Evolutionary conservation across 1,284 basidiomycete genomes (phyloP), one percentile per base, ranked within the genome.

Genomic region (Rugosomyces carneus): DNA sequence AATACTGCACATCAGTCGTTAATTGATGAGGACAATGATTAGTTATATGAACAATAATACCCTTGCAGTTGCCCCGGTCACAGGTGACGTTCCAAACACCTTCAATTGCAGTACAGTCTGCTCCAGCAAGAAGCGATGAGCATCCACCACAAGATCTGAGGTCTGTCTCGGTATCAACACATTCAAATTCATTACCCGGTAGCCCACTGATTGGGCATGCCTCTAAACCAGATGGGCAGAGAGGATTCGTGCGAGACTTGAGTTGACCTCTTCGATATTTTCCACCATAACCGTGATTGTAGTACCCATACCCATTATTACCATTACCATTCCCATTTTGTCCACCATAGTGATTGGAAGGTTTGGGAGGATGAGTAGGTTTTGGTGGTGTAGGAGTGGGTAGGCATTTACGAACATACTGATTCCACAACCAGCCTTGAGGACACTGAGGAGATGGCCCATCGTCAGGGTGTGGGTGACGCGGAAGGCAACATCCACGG

Each of bases 141-240:
- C 87, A 91, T 35, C 89, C 89, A 57, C 87, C 87, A 62, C 88
- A 91, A 40, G 78, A 76, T 50, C 72, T 67, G 34, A 84, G 69
- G 51, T 84, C 81, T 24, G 64, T 64, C 10, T 59, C 53, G 42
- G 70, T 72, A 60, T 84, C 78, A 37, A 83, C 52, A 52, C 84
- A 88, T 60, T 87, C 84, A 55, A 75, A 83, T 45, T 79, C 75
- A 32, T 67, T 68, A 19, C 44, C 61, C 8, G 53, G 21, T 16
- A 67, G 49, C 23, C 69, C 72, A 11, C 62, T 45, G 52, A 85
- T 70, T 18, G 81, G 80, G 67, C 84, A 88, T 32, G 81, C 81
- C 29, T 78, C 70, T 23, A 80, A 62, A 21, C 70, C 72, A 38
- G 54, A 56, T 21, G 82, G 83, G 68, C 84, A 86, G 40, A 78